Conservation (phyloP, 2,329 filamentous ascomycete species). For the Colletotrichum australisinense region DNA sequence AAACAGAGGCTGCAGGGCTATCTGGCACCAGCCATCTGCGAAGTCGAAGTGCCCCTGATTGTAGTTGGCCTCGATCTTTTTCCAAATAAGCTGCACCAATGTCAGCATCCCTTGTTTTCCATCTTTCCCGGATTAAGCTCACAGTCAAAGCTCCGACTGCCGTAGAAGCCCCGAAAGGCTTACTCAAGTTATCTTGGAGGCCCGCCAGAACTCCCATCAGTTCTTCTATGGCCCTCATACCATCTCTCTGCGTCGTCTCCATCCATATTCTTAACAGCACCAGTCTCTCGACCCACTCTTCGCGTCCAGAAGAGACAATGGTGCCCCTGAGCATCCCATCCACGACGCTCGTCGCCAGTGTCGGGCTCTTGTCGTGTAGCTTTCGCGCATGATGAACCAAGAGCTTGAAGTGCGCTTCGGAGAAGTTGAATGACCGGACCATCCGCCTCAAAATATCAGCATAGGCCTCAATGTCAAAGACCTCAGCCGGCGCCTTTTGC, state of each 20-base stretch:
- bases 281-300: conserved; percentile 76
- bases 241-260: conserved; percentile 59
- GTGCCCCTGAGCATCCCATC: conserved; percentile 72
- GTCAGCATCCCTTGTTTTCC: conserved; percentile 22
- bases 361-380: conserved; percentile 66
- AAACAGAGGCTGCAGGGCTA: conserved; percentile 77
- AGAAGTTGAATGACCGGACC: conserved; percentile 68
- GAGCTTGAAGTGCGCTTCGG: conserved; percentile 72
- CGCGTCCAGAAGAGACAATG: conserved; percentile 57
- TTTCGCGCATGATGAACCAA: conserved; percentile 76
- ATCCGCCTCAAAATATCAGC: conserved; percentile 69
- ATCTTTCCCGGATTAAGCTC: conserved; percentile 39
- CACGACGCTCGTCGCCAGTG: conserved; percentile 62
- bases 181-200: conserved; percentile 57
- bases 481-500: conserved; percentile 56
- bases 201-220: conserved; percentile 40
- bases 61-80: conserved; percentile 73
- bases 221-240: conserved; percentile 38
- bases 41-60: conserved; percentile 61
- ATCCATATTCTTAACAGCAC: conserved; percentile 78
- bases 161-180: conserved; percentile 66
- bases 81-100: conserved; percentile 80
- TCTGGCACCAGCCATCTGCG: conserved; percentile 77
- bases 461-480: conserved; percentile 62
- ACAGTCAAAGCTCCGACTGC: conserved; percentile 77